Evolutionary conservation across 2,329 filamentous ascomycete species (phyloP).

Genomic region (Ophiostoma quercus): DNA sequence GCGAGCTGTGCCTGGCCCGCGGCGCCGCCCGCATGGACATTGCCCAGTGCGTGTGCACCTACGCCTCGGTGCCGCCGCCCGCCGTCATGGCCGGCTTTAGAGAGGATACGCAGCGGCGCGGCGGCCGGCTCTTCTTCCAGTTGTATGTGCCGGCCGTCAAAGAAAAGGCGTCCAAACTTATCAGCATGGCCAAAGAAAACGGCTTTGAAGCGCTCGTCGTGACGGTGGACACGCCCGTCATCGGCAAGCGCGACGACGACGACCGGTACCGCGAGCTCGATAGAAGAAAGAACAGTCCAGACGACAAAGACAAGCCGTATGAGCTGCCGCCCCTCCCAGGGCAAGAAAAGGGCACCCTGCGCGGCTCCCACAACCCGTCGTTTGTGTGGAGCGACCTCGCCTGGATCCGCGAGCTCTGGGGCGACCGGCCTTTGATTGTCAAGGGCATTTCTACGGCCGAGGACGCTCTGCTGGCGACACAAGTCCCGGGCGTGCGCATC

Average conservation of each 20-base stretch:
- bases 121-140: neutral
- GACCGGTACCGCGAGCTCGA: constrained; percentile 16
- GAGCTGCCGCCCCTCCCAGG: neutral
- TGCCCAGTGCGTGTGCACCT: constrained; percentile 25
- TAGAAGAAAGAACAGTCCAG: neutral
- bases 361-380: constrained; percentile 3
- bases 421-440: neutral
- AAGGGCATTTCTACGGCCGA: neutral
- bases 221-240: constrained; percentile 23
- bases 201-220: constrained; percentile 20
- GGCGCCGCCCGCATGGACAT: constrained; percentile 25
- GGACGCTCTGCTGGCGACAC: neutral
- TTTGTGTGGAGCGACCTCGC: neutral
- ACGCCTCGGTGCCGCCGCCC: constrained; percentile 20
- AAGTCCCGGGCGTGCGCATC: constrained; percentile 10
- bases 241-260: constrained; percentile 24
- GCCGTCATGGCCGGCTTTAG: constrained; percentile 17
- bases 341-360: neutral
- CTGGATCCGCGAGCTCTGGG: constrained; percentile 8
- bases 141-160: neutral
- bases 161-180: neutral
- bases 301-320: neutral
- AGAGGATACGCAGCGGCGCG: neutral
- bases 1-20: constrained; percentile 24
- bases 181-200: neutral